Evolutionary conservation across 2,329 filamentous ascomycete genomes (phyloP), one percentile per base, ranked within the genome.

Genomic region (Alternaria brassicae): DNA sequence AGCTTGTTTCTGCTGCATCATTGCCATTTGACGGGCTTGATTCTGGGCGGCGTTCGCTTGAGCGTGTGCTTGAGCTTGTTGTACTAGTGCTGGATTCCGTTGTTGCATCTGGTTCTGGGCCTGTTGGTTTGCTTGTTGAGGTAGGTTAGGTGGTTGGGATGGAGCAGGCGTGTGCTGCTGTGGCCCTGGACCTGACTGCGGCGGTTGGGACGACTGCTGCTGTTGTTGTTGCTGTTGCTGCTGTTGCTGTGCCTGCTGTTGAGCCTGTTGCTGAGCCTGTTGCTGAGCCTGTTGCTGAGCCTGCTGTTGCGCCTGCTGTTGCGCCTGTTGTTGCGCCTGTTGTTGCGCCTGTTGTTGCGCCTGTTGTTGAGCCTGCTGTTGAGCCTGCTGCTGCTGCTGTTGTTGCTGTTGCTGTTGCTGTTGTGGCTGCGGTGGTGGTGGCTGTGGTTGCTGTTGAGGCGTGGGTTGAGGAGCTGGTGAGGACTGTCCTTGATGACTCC

Each of bases 81-180:
- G 73, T 36, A 71, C 67, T n/a, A 50, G 21, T 13, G 58, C 64
- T 50, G 81, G 80, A 53, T 74, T 74, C 41, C 72, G 75, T 53
- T 77, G 74, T 70, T 82, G 72, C 48, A 68, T 67, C 41, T 72
- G 73, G 66, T 62, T 67, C 49, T 75, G 75, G 36, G 73, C 62
- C 34, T 72, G 72, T 37, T 81, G 67, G 67, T 73, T 61, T 6
- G 71, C 58, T 58, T 75, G 73, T 53, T 73, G 71, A 7, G 70
- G 70, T 28, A 72, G 56, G 27, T 60, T 72, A n/a, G 75, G 73
- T 32, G 71, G 68, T 50, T 67, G 82, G 19, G 81, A 60, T 2
- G 66, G 70, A 17, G 69, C 71, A 12, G 70, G 79, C 68, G 81
- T 80, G 62, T 80, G 80, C 53, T 80, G 80, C 63, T 80, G 78